Base-by-base conservation (phyloP, 768 basidiomycete genomes). In the Cystofilobasidium capitatum region DNA sequence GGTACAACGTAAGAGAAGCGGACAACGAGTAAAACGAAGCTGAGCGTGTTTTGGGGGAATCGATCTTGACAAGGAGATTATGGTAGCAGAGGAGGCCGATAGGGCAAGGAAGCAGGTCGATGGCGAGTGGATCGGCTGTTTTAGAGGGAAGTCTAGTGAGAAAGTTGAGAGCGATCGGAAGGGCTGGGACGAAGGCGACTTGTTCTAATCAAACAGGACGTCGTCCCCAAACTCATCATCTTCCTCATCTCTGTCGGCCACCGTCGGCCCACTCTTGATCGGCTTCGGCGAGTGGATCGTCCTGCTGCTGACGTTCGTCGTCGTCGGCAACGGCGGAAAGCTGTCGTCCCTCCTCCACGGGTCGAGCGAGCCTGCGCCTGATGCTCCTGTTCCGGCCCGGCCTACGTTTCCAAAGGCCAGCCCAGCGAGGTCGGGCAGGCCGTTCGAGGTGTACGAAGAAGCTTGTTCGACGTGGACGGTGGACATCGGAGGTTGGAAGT, bases 311-410 rank as follows among this genome's bases (percentile, higher is more conserved):
- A 7, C 73, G 72, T 73, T 51, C 75, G 51, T 63, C 59, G 55
- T 64, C 62, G 64, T 54, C 44, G 57, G 59, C 42, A 69, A 70
- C 42, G 39, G 58, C 45, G 39, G 51, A 24, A n/a, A 35, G 31
- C 47, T 63, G 39, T 39, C 87, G 2, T 84, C 88, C 0, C 77
- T 89, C 24, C 86, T 87, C 57, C 40, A 55, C 66, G 24, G 58
- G 49, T 36, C 58, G 51, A 29, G 60, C 64, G 42, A 17, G 17
- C 14, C 42, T 7, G 31, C 42, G 2, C 13, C 37, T 16, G 10
- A 35, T n/a, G 16, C 10, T 36, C 4, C 37, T 10, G 36, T 2
- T 17, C 13, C 20, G 20, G 1, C 13, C 14, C 44, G 24, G 42
- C 12, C 33, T 40, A n/a, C 35, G 42, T 20, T 42, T 2, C 36